These are phyloP conservation scores for Botrytis squamosa DNA, from an alignment of 2,329 filamentous ascomycete genomes.

Conservation along the genomic window DNA sequence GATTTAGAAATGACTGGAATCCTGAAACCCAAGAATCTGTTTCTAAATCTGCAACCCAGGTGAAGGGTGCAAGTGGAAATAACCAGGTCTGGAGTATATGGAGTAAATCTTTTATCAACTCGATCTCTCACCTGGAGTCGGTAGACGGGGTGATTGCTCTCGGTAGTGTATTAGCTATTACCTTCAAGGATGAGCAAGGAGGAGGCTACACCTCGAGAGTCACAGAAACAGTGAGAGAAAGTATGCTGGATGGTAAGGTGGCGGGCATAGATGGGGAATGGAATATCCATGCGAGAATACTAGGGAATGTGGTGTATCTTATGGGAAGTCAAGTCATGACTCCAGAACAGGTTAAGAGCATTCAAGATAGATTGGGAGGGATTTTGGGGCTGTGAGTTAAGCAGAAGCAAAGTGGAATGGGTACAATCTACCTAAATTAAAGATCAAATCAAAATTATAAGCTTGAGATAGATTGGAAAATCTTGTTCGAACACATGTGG, in stretches of 20 bases:
- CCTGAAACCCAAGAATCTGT: background rate
- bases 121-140: slow-evolving; percentile 53
- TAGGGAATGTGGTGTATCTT: slow-evolving; percentile 59
- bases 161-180: slow-evolving; percentile 71
- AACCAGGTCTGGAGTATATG: slow-evolving; percentile 65
- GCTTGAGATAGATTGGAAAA: background rate
- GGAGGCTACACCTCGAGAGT: slow-evolving; percentile 41
- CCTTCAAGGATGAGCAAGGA: slow-evolving; percentile 45
- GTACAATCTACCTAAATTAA: background rate
- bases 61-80: background rate
- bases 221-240: slow-evolving; percentile 43
- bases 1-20: slow-evolving; percentile 51
- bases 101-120: slow-evolving; percentile 58
- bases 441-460: background rate
- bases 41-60: background rate
- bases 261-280: slow-evolving; percentile 27
- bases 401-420: background rate
- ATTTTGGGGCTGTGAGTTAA: slow-evolving; percentile 1
- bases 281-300: slow-evolving; percentile 53
- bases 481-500: background rate
- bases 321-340: slow-evolving; percentile 53
- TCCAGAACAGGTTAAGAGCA: slow-evolving; percentile 31
- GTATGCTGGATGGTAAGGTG: slow-evolving; percentile 31
- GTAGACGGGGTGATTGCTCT: slow-evolving; percentile 70
- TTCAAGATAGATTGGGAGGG: slow-evolving; percentile 27